A percentile compares a stretch with the other conserved stretches of the same genome.
phyloP scores from a whole-genome alignment of 2,329 filamentous ascomycete genomes.

The Aspergillus phoenicis region DNA sequence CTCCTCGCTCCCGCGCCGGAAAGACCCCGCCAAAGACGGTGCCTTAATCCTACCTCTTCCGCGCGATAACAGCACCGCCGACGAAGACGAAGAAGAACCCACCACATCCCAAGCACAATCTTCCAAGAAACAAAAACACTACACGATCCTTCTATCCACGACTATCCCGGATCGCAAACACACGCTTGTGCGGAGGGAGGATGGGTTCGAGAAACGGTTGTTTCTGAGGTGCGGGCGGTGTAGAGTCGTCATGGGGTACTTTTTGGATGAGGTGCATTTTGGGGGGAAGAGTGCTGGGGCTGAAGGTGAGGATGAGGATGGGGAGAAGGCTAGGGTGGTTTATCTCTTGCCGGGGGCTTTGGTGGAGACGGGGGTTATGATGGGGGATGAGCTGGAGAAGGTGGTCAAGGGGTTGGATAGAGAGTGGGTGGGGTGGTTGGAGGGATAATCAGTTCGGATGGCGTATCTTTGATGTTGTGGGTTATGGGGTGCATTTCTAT shows the following conservation, averaged over 20 bases:
- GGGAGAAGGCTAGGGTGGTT: conserved; percentile 49
- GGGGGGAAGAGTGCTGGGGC: neutral
- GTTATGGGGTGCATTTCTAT: too few species aligned
- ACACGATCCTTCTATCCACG: conserved; percentile 56
- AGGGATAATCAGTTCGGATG: neutral
- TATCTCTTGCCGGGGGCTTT: conserved; percentile 65
- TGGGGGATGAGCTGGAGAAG: conserved; percentile 34
- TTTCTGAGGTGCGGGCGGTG: conserved; percentile 64
- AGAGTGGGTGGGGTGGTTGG: conserved; percentile 41
- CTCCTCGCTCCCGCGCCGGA: conserved; percentile 55
- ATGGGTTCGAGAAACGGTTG: conserved; percentile 69
- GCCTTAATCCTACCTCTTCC: conserved; percentile 58
- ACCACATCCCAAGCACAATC: conserved; percentile 22
- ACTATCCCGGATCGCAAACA: conserved; percentile 52
- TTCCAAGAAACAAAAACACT: conserved; percentile 30
- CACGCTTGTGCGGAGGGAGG: conserved; percentile 57
- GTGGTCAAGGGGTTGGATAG: conserved; percentile 32
- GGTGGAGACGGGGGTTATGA: conserved; percentile 60
- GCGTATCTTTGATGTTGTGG: too few species aligned
- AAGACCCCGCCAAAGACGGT: conserved; percentile 52
- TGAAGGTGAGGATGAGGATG: conserved; percentile 19
- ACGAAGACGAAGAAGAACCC: conserved; percentile 19
- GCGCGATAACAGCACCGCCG: neutral
- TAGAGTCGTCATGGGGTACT: conserved; percentile 63
- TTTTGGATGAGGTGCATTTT: conserved; percentile 58